Evolutionary conservation across 306 rosid species (phyloP), one percentile per base, ranked within the genome.

Genomic region (Herpetospermum pedunculosum): DNA sequence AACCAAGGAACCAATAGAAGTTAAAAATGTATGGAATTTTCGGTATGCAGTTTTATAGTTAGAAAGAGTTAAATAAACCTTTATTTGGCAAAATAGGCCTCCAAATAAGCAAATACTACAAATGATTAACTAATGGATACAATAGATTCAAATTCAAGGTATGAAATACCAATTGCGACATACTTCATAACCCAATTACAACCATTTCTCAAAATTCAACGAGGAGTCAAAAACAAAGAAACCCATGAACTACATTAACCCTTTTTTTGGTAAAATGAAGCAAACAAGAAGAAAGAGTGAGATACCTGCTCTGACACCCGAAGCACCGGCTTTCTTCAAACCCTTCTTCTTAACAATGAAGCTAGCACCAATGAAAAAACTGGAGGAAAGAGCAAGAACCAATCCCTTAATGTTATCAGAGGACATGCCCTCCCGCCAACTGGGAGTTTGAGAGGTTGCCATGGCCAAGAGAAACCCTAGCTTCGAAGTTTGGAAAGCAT

Each of bases 291-390:
- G 21, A 6, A 40, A 70, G 69, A 34, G 43, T 18, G 15, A 29
- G 18, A 52, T 72, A 92, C 98, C 98, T 79, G 98, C 98, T 68
- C 98, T 80, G 78, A 89, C 44, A 76, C 98, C 98, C 41, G 90
- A 82, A 41, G 97, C 91, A 25, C 90, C 97, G n/a, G 97, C 97
- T 75, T 80, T 92, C 87, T 92, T 90, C 84, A 89, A 80, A 8
- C 98, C 98, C 83, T 92, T 92, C 75, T 92, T 92, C 70, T 92
- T 92, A 32, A 92, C 96, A 75, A 92, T 92, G 84, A 92, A 92
- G 67, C 96, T 89, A 32, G 91, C 94, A 19, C 98, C 98, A 48
- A 92, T 92, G 72, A 92, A 92, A 57, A 92, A 74, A 79, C 98
- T 92, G 0, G 98, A 92, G 1, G 98, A 92, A 19, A 92, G 88